Evolutionary conservation across 192 early-diverging fungal genomes (phyloP), one percentile per base, ranked within the genome.

Genomic region (Umbelopsis ramanniana): DNA sequence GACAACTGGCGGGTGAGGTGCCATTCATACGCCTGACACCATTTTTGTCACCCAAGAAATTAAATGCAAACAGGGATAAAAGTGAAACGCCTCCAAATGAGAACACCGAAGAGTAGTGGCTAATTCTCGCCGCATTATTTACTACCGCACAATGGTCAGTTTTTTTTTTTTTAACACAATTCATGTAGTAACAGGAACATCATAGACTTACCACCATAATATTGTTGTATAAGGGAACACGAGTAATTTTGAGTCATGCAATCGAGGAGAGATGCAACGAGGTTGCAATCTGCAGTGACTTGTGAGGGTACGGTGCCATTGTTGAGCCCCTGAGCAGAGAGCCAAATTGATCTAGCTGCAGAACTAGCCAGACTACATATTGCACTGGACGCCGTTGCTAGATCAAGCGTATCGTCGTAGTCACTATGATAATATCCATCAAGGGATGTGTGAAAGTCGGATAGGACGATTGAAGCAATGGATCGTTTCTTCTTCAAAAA

Each of bases 171-270:
- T 3, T 21, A 26, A 69, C 15, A 46, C n/a, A n/a, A 46, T 1
- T 46, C 17, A 10, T 15, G 17, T 46, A 46, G 46, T 5, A 17
- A 46, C 46, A 17, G 8, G 10, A 21, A n/a, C 45, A 22, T 47
- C 3, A 4, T 14, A 9, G 3, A 14, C 55, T 69, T 76, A 87
- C 82, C 78, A 70, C 82, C 84, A 35, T 81, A 80, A 66, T 83
- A 88, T 4, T 70, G 22, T 40, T 84, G 63, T 46, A 84, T 71
- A 19, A 83, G 81, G 2, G 85, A 71, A 69, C 93, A 94, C 0
- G 89, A 87, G 45, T 86, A 82, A 71, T 93, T 93, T n/a, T 71
- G 45, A 0, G 89, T 83, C 69, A 93, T 75, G 67, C 93, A 94
- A 14, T 78, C 76, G 50, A 91, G 76, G 54, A 93, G 66, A 26